Evolutionary conservation across 2,329 filamentous ascomycete species (phyloP), one percentile per base, ranked within the genome.

Genomic region (Aspergillus latus): DNA sequence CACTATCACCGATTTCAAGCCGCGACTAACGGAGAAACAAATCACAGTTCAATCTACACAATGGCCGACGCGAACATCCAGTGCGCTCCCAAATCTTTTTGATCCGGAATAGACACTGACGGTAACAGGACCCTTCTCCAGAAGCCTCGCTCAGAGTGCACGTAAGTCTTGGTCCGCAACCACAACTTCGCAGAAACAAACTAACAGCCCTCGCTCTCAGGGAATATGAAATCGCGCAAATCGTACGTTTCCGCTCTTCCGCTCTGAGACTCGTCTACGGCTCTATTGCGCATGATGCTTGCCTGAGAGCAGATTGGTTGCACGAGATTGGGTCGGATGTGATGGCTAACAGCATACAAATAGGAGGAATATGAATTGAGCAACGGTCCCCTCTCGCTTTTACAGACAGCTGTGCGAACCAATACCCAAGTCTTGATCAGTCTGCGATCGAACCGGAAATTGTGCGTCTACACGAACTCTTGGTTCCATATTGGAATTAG

Each of bases 381-480:
- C 62, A 85, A 87, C 39, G 90, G 89, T 2, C 90, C 89, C 7
- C 83, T 97, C 45, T 97, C 92, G 4, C 94, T 99, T 69, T 89
- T 99, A 59, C 93, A 97, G 79, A 97, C 94, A 57, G 94, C 94
- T 63, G 94, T 97, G 57, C 90, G 92, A 73, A 90, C 89, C 64
- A 93, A 97, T 80, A 90, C 89, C 43, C 94, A 97, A 78, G 93
- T 99, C 61, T 86, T 99, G 63, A 97, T 99, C 72, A 96, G 91
- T 53, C 93, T 93, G 79, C 92, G 94, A 64, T 97, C 96, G 84
- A 97, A 97, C 82, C 89, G 93, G 77, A 99, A 99, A 59, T 49
- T 62, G 50, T 57, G 34, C 36, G 55, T 49, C 11, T 42, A 11
- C 34, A 37, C 10, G 9, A 37, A 13, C 10, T 21, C 39, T 15